phyloP scores from a whole-genome alignment of 805 yeast species.

The Ogataea paradorogensis region DNA sequence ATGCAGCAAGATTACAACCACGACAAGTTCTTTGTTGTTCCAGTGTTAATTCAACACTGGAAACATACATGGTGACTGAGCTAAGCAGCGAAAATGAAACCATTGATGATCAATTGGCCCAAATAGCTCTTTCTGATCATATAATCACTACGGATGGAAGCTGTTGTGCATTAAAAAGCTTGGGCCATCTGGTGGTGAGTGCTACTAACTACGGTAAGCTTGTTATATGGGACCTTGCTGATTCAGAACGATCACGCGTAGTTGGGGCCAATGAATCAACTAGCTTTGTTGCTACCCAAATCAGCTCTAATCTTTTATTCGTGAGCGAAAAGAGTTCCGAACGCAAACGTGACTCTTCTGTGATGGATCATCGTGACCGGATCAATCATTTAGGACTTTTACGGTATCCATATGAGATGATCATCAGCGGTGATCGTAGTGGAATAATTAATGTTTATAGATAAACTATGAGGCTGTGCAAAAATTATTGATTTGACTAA shows the following conservation, averaged over 20 bases:
- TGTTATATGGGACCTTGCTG: slow-evolving; percentile 39
- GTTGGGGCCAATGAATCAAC: slow-evolving; percentile 20
- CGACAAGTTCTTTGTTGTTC: slow-evolving; percentile 28
- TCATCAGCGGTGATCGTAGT: slow-evolving; percentile 63
- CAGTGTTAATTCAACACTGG: slow-evolving; percentile 24
- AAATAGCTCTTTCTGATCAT: slow-evolving; percentile 13
- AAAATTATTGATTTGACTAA: not conserved
- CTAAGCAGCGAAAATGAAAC: slow-evolving; percentile 21
- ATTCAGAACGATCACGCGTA: slow-evolving; percentile 33
- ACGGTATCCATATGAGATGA: slow-evolving; percentile 52
- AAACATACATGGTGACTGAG: slow-evolving; percentile 26
- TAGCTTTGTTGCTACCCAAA: slow-evolving; percentile 32
- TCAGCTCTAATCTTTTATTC: slow-evolving; percentile 38
- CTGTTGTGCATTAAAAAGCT: slow-evolving; percentile 23
- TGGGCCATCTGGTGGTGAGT: slow-evolving; percentile 13
- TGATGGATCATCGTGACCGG: slow-evolving; percentile 42
- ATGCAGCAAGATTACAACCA: slow-evolving; percentile 62
- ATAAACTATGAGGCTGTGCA: slow-evolving; percentile 11
- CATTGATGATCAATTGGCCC: slow-evolving; percentile 23
- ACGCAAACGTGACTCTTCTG: slow-evolving; percentile 5
- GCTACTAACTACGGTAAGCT: slow-evolving; percentile 24
- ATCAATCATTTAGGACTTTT: slow-evolving; percentile 49
- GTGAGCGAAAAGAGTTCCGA: slow-evolving; percentile 37
- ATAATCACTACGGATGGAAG: slow-evolving; percentile 21
- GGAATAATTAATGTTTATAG: slow-evolving; percentile 64